phyloP scores from a whole-genome alignment of 768 basidiomycete genomes.

The Tricholoma sp. region DNA sequence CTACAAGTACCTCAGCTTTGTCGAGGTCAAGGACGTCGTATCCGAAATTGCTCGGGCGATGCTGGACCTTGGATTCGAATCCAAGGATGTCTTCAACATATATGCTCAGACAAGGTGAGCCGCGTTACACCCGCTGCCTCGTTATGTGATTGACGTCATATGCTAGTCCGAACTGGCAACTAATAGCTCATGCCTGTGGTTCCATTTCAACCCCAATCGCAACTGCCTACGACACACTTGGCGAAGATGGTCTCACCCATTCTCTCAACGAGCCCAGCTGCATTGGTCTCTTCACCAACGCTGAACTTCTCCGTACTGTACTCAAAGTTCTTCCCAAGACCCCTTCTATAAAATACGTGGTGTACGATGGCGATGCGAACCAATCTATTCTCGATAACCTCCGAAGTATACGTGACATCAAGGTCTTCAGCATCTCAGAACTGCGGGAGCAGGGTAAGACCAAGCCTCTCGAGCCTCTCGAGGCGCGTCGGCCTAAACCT shows the following conservation, averaged over 20 bases:
- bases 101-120: slow-evolving; percentile 81
- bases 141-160: slow-evolving; percentile 5
- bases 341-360: slow-evolving; percentile 69
- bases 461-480: slow-evolving; percentile 47
- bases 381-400: slow-evolving; percentile 55
- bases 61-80: slow-evolving; percentile 61
- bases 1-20: slow-evolving; percentile 76
- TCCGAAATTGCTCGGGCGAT: slow-evolving; percentile 68
- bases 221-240: slow-evolving; percentile 95
- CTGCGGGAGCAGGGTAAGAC: slow-evolving; percentile 62
- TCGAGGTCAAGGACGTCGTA: slow-evolving; percentile 63
- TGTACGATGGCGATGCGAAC: slow-evolving; percentile 78
- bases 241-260: slow-evolving; percentile 81
- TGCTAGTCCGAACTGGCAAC: slow-evolving; percentile 77
- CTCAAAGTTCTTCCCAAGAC: slow-evolving; percentile 66
- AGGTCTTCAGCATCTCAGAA: slow-evolving; percentile 63
- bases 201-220: slow-evolving; percentile 79
- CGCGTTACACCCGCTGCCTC: neutral
- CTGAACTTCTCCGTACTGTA: slow-evolving; percentile 80
- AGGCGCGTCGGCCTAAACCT: slow-evolving; percentile 38
- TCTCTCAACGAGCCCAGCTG: slow-evolving; percentile 84
- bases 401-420: slow-evolving; percentile 49
- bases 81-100: slow-evolving; percentile 81
- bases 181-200: slow-evolving; percentile 78
- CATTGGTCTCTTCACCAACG: slow-evolving; percentile 86